Base-by-base conservation (phyloP, 2,329 filamentous ascomycete genomes). In the Apiospora kogelbergensis region DNA sequence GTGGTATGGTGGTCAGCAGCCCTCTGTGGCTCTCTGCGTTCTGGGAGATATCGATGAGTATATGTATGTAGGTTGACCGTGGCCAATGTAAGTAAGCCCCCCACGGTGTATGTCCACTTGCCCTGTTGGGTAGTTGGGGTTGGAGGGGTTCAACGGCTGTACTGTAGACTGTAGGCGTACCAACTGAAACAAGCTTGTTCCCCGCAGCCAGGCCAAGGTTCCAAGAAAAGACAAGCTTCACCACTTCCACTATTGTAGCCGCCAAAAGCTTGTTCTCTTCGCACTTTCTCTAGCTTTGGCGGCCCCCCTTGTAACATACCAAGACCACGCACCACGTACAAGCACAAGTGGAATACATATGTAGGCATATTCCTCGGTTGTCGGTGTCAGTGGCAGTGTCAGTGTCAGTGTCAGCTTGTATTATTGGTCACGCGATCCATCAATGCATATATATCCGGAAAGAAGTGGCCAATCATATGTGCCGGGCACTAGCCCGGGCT, bases 181-280 rank as follows among this genome's bases (percentile, higher is more conserved):
- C 40, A 10, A 11, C 6, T 41, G 5, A 11, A 30, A 20, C 24
- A 17, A 30, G 24, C 40, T 42, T 3, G 30, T 60, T 60, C 53
- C n/a, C 53, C 53, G 53, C 26, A 57, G 33, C 10, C 6, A 33
- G 17, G 48, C 53, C 53, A 57, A 33, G 48, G 30, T 33, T 20
- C 53, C 30, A 37, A 60, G 53, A 60, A n/a, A 6, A 37, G 53
- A 20, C 53, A 60, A 60, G 53, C 53, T 60, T 60, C 26, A 37
- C 26, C 26, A 33, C 22, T 10, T 33, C 17, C 26, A 33, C 53
- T 30, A 33, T 33, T 7, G 17, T n/a, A 10, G 30, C 30, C 53
- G 13, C 53, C 30, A 37, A 60, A 60, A 60, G 53, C 53, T 60
- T 60, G 53, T n/a, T 60, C 53, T 60, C 53, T 60, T 60, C 9